phyloP scores from a whole-genome alignment of 1,139 yeast genomes.

The Zhuliangozyma parablackwelliae region DNA sequence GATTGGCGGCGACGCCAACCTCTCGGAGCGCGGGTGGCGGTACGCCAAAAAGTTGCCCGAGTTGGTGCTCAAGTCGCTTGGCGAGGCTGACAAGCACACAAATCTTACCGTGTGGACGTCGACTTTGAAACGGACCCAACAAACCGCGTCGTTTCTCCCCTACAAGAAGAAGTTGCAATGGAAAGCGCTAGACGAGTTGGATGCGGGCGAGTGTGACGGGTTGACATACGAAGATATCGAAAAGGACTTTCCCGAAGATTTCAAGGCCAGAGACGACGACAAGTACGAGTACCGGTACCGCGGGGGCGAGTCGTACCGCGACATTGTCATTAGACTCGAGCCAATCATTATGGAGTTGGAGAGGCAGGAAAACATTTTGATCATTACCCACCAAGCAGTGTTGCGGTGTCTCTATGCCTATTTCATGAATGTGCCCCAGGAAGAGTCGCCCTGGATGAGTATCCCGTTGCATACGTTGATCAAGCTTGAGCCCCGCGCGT shows the following conservation, averaged over 20 bases:
- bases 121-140: constrained; percentile 86
- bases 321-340: constrained; percentile 88
- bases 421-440: constrained; percentile 97
- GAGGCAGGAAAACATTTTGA: constrained; percentile 91
- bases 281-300: constrained; percentile 93
- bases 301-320: constrained; percentile 96
- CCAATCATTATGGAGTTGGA: constrained; percentile 98
- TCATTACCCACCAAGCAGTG: constrained; percentile 97
- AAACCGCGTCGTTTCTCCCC: constrained; percentile 81
- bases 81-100: constrained; percentile 55
- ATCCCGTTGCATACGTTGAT: constrained; percentile 94
- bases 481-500: constrained; percentile 90
- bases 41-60: constrained; percentile 83
- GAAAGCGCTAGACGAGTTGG: constrained; percentile 96
- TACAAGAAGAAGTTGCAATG: constrained; percentile 77
- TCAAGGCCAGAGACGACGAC: constrained; percentile 91
- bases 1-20: constrained; percentile 91
- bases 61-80: constrained; percentile 68
- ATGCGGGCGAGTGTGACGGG: constrained; percentile 98
- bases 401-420: constrained; percentile 94
- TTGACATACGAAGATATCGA: constrained; percentile 81
- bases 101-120: constrained; percentile 95
- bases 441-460: constrained; percentile 98
- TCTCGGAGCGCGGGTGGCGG: constrained; percentile 80
- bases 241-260: constrained; percentile 82